Conservation (phyloP, 2,329 filamentous ascomycete genomes). For the Setomelanomma holmii region DNA sequence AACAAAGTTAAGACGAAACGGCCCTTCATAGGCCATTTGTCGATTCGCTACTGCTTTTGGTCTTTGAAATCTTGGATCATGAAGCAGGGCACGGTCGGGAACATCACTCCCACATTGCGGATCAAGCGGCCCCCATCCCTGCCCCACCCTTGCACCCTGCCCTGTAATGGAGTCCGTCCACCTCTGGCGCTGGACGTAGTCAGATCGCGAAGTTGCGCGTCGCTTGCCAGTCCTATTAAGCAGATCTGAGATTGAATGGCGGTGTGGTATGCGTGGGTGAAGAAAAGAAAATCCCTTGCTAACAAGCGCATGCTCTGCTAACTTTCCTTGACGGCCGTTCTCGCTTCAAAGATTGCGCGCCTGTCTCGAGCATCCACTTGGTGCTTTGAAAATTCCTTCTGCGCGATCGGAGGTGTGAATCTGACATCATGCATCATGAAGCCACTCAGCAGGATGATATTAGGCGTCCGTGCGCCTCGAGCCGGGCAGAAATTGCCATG, state of each 20-base stretch:
- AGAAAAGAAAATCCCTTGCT: neutral
- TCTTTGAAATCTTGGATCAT: constrained; percentile 13
- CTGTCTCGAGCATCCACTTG: neutral
- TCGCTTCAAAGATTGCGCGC: neutral
- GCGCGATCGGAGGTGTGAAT: constrained; percentile 4
- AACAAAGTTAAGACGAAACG: constrained; percentile 26
- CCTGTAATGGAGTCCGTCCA: constrained; percentile 4
- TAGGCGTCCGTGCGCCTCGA: constrained; percentile 5
- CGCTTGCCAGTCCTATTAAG: neutral
- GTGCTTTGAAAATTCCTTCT: constrained; percentile 1
- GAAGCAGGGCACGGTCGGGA: constrained; percentile 16
- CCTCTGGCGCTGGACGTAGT: neutral
- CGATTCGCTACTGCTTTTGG: constrained; percentile 15
- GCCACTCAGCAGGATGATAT: neutral
- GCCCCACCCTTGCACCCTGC: constrained; percentile 1
- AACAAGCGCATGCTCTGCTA: neutral
- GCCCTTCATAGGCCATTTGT: constrained; percentile 17
- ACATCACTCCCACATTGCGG: constrained; percentile 10
- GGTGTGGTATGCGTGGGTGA: constrained; percentile 11
- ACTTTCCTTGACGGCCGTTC: neutral
- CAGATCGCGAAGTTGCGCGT: neutral
- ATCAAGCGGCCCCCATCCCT: constrained; percentile 21
- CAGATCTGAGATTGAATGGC: constrained; percentile 7
- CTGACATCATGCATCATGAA: constrained; percentile 37
- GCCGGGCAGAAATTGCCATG: constrained; percentile 19